These are phyloP conservation scores for Chlorella sorokiniana DNA, from an alignment of 139 green algal genomes.

Conservation along the genomic window DNA sequence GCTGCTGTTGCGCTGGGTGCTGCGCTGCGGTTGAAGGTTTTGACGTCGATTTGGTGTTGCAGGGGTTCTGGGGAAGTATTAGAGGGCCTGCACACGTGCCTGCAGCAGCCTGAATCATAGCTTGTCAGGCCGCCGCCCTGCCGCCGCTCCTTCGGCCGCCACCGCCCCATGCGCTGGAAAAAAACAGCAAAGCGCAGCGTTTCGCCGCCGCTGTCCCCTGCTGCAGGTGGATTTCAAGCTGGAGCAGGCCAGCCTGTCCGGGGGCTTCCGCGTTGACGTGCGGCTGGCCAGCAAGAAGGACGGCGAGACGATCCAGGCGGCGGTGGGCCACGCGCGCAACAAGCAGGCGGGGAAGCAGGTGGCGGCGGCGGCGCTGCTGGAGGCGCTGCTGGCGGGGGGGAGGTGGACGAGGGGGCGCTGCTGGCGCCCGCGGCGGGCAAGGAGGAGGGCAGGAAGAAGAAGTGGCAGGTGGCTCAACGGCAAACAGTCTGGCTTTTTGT, in stretches of 20 bases:
- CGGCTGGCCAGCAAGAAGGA: conserved; percentile 18
- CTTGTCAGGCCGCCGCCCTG: too few species aligned
- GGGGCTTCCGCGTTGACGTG: conserved; percentile 2
- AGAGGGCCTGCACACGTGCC: too few species aligned
- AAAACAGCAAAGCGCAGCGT: not conserved
- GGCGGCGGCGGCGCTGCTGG: not conserved
- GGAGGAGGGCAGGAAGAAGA: not conserved
- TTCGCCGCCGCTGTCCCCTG: not conserved
- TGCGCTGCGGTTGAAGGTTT: too few species aligned
- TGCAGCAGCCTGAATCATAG: too few species aligned
- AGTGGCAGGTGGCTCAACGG: not conserved
- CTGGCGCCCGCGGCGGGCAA: not conserved
- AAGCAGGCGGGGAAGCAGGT: conserved; percentile 34
- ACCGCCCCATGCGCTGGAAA: not conserved
- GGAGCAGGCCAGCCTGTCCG: not conserved
- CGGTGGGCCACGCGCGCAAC: conserved; percentile 9
- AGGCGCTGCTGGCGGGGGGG: not conserved
- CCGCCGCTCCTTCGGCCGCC: not conserved
- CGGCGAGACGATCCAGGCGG: conserved; percentile 1
- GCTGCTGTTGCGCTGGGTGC: not conserved
- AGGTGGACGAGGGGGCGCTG: not conserved
- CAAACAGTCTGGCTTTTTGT: not conserved
- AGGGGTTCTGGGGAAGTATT: too few species aligned
- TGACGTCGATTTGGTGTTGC: too few species aligned
- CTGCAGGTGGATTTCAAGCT: not conserved